phyloP scores from a whole-genome alignment of 129 eudicot genomes.

The Flaveria sonorensis region DNA sequence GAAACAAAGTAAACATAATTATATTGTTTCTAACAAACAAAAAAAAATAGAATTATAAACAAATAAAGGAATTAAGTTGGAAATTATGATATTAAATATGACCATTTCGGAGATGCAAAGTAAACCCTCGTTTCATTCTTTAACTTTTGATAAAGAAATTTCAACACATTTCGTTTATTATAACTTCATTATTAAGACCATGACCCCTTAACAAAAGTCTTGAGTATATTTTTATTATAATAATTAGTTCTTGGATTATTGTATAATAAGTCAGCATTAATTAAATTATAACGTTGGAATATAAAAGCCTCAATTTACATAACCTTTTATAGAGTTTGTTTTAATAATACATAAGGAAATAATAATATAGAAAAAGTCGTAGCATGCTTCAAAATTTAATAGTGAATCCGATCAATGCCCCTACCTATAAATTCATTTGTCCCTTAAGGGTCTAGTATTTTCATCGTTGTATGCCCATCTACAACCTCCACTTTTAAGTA shows the following conservation, averaged over 20 bases:
- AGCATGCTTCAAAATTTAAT: neutral
- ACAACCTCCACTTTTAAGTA: neutral
- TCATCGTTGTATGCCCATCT: neutral
- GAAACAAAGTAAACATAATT: neutral
- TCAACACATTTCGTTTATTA: constrained; percentile 27
- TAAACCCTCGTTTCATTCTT: constrained; percentile 35
- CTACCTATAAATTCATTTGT: neutral
- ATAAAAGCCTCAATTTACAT: neutral
- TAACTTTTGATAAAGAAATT: constrained; percentile 41
- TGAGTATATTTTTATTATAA: constrained; percentile 5
- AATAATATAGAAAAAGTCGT: neutral
- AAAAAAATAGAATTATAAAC: neutral
- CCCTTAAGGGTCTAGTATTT: neutral
- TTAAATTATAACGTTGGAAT: neutral
- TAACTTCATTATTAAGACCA: constrained; percentile 25
- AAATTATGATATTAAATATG: constrained; percentile 9
- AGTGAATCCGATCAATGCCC: neutral
- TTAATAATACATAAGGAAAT: neutral
- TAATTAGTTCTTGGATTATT: constrained; percentile 9
- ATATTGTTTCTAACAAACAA: neutral
- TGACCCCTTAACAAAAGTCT: constrained; percentile 29
- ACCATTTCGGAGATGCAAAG: constrained; percentile 41
- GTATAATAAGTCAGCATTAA: neutral
- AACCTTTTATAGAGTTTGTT: no score
- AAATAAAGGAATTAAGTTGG: neutral